Evolutionary conservation across 805 yeast species (phyloP), one percentile per base, ranked within the genome.

Genomic region (Cyberlindnera meyerae): DNA sequence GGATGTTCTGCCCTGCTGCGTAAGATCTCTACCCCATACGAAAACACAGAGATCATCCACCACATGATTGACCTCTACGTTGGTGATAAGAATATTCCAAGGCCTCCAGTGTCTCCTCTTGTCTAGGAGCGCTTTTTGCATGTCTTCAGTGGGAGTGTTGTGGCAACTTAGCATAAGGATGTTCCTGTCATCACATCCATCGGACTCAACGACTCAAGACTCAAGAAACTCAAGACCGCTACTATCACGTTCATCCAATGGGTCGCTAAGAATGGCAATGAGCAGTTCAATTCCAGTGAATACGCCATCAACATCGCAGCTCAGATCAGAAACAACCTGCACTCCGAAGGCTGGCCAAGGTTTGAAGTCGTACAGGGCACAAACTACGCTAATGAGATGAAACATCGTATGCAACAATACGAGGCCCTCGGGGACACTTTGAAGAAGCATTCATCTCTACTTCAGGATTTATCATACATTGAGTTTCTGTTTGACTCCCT

Each of bases 351-450:
- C 4, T 77, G 82, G 83, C 83, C 83, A 6, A 62, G 56, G 40
- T 45, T 69, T 31, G 66, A 63, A 31, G 47, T 62, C 11, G 57
- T 57, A 0, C 63, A 61, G 3, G 63, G 66, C 11, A 62, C 64
- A 12, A 61, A 64, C 36, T 63, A 60, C 29, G 48, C 66, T 3
- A 32, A 31, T 6, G 52, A 47, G 12, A 42, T 73, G 3, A 47
- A 59, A 5, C 79, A 75, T 46, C 68, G 93, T 47, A 70, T 72
- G 49, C 59, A 69, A 26, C 86, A 83, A 47, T 89, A 86, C 52
- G 95, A 85, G 54, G 79, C 94, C 0, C 57, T 89, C 17, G 93
- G 95, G 2, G 70, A 76, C 15, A 65, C 89, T 7, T 53, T 82
- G 34, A 66, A 70, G 38, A 66, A 70, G 24, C 64, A 71, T 27